Conservation (phyloP, 805 yeast genomes). For the Pichia pseudocactophila region DNA sequence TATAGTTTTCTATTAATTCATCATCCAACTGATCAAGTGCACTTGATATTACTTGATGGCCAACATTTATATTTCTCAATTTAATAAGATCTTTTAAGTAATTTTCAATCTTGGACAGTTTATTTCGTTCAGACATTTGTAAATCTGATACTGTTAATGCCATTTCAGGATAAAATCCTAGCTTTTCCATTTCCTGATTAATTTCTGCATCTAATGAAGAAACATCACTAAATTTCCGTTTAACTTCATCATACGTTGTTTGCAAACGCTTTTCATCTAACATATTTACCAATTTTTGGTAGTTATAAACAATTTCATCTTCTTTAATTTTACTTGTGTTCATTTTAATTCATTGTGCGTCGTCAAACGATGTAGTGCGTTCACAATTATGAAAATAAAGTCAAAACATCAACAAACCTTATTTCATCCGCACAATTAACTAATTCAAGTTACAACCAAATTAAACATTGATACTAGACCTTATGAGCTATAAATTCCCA, state of each 20-base stretch:
- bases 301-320: background rate
- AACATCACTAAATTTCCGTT: background rate
- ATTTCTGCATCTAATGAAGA: background rate
- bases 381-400: no score
- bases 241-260: background rate
- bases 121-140: background rate
- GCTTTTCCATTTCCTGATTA: background rate
- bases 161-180: background rate
- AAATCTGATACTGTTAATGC: background rate
- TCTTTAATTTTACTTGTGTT: background rate
- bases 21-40: background rate
- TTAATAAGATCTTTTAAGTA: constrained; percentile 3
- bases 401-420: no score
- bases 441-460: no score
- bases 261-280: background rate
- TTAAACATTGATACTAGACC: no score
- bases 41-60: constrained; percentile 2
- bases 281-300: background rate
- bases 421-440: background rate
- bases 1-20: background rate
- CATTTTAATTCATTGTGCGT: background rate
- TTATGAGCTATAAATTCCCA: constrained; percentile 26
- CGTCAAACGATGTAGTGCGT: no score
- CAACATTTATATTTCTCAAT: constrained; percentile 3
- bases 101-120: background rate